These are phyloP conservation scores for Aegilops speltoides DNA, from an alignment of 176 grass and related monocot genomes.

Conservation along the genomic window DNA sequence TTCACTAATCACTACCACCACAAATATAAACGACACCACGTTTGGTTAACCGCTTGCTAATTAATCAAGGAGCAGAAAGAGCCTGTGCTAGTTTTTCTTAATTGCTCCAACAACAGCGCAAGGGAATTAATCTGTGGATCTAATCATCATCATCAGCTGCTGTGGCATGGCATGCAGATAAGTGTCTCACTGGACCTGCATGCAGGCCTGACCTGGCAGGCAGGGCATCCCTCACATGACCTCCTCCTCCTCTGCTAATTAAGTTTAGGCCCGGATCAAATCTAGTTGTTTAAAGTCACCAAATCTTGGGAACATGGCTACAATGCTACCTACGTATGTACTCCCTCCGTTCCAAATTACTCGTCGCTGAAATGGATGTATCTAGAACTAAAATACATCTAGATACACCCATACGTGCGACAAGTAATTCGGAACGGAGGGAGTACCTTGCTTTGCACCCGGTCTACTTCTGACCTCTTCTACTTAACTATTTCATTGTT, in stretches of 20 bases:
- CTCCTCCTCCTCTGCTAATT: background rate
- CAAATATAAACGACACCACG: background rate
- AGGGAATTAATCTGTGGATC: background rate
- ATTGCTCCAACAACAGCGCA: background rate
- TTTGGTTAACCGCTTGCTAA: background rate
- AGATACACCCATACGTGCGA: too few species aligned
- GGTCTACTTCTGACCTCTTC: background rate
- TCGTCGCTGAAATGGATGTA: too few species aligned
- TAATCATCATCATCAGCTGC: background rate
- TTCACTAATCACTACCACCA: background rate
- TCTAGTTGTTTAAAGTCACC: background rate
- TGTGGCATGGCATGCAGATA: background rate
- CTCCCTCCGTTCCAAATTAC: too few species aligned
- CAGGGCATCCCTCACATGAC: conserved; percentile 8
- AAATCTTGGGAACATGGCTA: background rate
- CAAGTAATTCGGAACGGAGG: too few species aligned
- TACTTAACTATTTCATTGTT: background rate
- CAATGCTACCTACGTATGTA: background rate
- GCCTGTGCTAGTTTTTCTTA: background rate
- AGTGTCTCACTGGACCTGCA: background rate
- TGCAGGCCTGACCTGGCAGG: background rate
- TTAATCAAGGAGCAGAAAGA: background rate
- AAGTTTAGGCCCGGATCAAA: background rate
- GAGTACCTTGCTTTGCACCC: conserved; percentile 2
- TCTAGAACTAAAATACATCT: too few species aligned